Percentiles rank a stretch among this genome's conserved stretches.
Evolutionary conservation across 352 stramenopile genomes (phyloP).

Genomic region (Albugo candida): DNA sequence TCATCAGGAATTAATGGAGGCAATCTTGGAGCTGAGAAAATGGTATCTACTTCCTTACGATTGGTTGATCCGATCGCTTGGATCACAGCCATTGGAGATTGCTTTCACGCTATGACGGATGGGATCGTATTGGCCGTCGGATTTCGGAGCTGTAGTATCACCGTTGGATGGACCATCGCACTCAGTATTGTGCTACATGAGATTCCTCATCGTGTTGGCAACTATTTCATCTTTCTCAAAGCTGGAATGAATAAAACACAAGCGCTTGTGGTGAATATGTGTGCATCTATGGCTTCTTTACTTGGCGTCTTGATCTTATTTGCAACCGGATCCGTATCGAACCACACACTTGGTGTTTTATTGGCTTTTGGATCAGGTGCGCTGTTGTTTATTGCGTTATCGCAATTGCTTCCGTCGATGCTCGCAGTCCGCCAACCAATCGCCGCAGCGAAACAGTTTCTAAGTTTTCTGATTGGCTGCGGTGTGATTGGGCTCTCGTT

Average conservation of each 20-base stretch:
- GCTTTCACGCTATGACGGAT: conserved; percentile 16
- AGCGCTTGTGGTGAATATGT: conserved; percentile 11
- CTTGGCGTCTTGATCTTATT: conserved; percentile 10
- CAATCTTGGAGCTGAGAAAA: too few relatives aligned
- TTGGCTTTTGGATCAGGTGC: conserved; percentile 1
- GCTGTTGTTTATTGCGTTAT: background rate
- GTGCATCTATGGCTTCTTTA: conserved; percentile 12
- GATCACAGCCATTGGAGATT: conserved; percentile 15
- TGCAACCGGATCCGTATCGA: conserved; percentile 8
- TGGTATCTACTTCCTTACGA: background rate
- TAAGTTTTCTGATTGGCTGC: too few relatives aligned
- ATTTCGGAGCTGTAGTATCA: conserved; percentile 14
- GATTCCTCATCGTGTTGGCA: conserved; percentile 14
- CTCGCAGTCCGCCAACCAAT: background rate
- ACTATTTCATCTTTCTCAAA: conserved; percentile 16
- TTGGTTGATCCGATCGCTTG: conserved; percentile 12
- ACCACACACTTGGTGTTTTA: conserved; percentile 12
- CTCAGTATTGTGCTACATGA: conserved; percentile 16
- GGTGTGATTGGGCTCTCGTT: too few relatives aligned
- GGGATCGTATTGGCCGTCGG: conserved; percentile 15
- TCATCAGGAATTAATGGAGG: too few relatives aligned
- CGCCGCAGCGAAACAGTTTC: too few relatives aligned
- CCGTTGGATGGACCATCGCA: conserved; percentile 12
- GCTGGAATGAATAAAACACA: conserved; percentile 12
- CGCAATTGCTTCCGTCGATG: background rate